Conservation (phyloP, 257 asterid species). For the Solanum etuberosum region DNA sequence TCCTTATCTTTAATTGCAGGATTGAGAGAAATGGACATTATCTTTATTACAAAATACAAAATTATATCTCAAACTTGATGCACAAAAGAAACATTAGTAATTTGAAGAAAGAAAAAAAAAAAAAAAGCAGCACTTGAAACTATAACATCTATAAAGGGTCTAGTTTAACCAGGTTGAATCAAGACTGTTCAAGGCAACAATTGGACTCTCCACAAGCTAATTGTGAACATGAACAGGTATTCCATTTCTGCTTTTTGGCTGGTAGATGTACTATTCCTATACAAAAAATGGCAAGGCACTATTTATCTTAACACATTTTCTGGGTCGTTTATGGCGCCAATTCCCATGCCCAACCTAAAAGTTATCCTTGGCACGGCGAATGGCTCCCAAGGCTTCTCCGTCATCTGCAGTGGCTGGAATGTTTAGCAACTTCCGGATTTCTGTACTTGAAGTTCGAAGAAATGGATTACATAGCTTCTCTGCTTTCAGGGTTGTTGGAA, state of each 20-base stretch:
- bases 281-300: background rate
- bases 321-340: background rate
- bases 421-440: conserved; percentile 59
- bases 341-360: conserved; percentile 29
- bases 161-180: background rate
- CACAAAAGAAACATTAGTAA: background rate
- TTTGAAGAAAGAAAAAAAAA: background rate
- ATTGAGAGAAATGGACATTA: background rate
- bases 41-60: background rate
- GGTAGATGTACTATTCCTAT: background rate
- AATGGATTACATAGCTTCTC: conserved; percentile 92
- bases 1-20: background rate
- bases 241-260: background rate
- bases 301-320: background rate
- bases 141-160: background rate
- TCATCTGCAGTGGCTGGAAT: conserved; percentile 62
- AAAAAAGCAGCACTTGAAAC: background rate
- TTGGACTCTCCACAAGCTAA: background rate
- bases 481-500: conserved; percentile 57
- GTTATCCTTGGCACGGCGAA: conserved; percentile 76
- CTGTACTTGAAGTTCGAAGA: conserved; percentile 77
- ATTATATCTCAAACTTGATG: background rate
- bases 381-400: conserved; percentile 60
- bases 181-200: background rate
- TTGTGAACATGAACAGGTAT: background rate